Evolutionary conservation across 768 basidiomycete genomes (phyloP), one percentile per base, ranked within the genome.

Genomic region (Lactarius sp.): DNA sequence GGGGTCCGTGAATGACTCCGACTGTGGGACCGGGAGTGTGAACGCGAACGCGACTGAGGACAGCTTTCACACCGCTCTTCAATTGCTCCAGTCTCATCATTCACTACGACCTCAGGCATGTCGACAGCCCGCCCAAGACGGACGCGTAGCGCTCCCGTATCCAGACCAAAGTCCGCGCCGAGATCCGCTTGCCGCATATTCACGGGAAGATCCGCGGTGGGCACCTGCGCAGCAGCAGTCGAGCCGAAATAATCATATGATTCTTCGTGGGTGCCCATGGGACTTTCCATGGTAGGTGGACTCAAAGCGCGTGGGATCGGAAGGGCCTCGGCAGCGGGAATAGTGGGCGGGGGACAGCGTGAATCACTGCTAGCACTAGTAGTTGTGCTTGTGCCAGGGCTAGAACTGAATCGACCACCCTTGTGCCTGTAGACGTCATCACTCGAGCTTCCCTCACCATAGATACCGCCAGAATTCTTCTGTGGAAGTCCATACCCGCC

Each of bases 371-470:
- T 65, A 33, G 66, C 54, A 46, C 63, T 65, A 16, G 68, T 64
- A 12, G 62, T 66, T 22, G 63, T 58, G 47, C 67, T 64, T 47
- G 68, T 52, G n/a, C 70, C 72, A 49, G 74, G 74, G 59, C 73
- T 66, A 64, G 76, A 65, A 42, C 59, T 78, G 69, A 76, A 75
- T 57, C 74, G 75, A 39, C 72, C 70, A 61, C 73, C 74, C 27
- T 71, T 74, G 36, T 75, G 75, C 60, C 71, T 71, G 66, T 75
- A 75, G 20, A 74, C 71, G 65, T 75, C 75, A 63, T 75, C 75
- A 33, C 62, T 62, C 2, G 68, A 64, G 33, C 59, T 60, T 53
- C 56, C 62, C 54, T 44, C 56, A 52, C 70, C 67, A 33, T 57
- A 64, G 3, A 68, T n/a, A 50, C 62, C 70, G 13, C 68, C 70